Evolutionary conservation across 2,329 filamentous ascomycete species (phyloP).

Genomic region (Pseudocercospora fuligena): DNA sequence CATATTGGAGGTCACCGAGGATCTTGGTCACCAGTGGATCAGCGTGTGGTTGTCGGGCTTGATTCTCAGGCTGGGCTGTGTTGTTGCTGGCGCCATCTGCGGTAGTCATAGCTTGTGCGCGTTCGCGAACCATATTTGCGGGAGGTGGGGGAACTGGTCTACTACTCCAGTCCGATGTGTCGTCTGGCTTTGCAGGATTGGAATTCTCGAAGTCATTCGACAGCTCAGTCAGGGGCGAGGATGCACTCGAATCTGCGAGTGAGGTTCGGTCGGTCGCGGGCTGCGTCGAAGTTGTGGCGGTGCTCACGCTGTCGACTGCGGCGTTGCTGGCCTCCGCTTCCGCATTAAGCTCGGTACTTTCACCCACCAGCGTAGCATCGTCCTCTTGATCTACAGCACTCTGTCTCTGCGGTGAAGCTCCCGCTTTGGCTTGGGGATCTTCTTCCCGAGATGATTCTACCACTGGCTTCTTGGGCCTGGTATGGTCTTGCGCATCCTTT

Average conservation of each 20-base stretch:
- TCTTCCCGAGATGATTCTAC: neutral
- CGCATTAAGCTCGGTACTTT: neutral
- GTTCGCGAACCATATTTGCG: neutral
- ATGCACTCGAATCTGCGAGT: neutral
- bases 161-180: neutral
- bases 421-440: neutral
- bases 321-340: conserved; percentile 68
- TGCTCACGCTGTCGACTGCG: conserved; percentile 79
- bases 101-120: neutral
- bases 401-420: neutral
- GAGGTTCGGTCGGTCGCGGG: neutral
- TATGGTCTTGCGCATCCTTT: neutral
- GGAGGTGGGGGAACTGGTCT: neutral
- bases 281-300: neutral
- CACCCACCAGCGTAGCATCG: neutral
- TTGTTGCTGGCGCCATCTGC: neutral
- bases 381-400: neutral
- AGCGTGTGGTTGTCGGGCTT: conserved; percentile 6
- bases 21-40: conserved; percentile 23
- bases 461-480: neutral
- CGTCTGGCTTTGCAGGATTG: neutral
- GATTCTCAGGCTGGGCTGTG: neutral
- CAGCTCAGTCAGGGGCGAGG: neutral
- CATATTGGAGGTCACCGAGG: conserved; percentile 22
- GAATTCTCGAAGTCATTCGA: neutral